Conservation (phyloP, 176 grass and related monocot genomes). For the Lolium perenne region DNA sequence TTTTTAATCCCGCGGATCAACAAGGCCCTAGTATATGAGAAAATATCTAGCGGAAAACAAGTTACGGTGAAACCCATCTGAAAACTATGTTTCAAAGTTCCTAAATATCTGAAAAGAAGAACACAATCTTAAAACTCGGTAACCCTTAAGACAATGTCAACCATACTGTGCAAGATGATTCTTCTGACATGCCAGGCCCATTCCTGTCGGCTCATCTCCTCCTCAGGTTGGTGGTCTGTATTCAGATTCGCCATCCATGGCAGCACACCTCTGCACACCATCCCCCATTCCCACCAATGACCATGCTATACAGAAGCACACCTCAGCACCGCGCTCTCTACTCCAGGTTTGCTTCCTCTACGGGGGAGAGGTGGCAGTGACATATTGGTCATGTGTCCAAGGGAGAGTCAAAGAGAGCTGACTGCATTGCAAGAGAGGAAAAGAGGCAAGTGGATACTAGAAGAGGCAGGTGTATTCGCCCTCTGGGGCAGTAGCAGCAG, state of each 20-base stretch:
- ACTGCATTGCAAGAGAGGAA: no score
- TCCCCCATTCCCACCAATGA: not conserved
- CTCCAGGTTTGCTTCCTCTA: not conserved
- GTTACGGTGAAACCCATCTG: no score
- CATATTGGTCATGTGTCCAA: not conserved
- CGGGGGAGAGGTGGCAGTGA: not conserved
- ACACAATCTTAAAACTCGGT: no score
- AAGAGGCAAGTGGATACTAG: no score
- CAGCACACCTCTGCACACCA: not conserved
- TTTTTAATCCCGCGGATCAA: not conserved
- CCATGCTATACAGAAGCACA: not conserved
- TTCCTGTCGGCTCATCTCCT: not conserved
- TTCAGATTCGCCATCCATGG: not conserved
- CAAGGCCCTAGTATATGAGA: not conserved
- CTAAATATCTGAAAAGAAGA: no score
- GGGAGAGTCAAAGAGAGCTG: not conserved
- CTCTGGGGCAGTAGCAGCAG: no score
- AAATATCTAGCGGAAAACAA: no score
- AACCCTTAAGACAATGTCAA: not conserved
- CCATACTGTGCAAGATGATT: constrained; percentile 7
- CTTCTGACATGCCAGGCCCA: not conserved
- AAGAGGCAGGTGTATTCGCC: no score
- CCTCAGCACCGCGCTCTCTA: not conserved
- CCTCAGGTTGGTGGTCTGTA: not conserved
- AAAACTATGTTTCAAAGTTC: no score